These are phyloP conservation scores for Durio zibethinus DNA, from an alignment of 345 rosid species.

Conservation along the genomic window DNA sequence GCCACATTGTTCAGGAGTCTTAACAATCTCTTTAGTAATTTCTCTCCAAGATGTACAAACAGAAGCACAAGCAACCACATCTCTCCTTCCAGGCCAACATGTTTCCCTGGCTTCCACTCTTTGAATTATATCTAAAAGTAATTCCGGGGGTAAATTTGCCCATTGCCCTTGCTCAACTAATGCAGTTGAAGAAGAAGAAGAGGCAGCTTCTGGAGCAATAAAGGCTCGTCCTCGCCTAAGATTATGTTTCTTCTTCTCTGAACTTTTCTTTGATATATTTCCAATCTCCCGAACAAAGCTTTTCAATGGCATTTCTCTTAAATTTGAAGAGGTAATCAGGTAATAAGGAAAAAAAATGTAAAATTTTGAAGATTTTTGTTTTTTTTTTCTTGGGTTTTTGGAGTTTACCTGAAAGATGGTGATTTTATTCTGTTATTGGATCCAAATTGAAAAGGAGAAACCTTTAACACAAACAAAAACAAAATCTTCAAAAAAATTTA, in stretches of 20 bases:
- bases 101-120: constrained; percentile 52
- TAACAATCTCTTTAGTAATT: constrained; percentile 56
- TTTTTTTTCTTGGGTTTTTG: neutral
- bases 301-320: constrained; percentile 47
- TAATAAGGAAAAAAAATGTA: neutral
- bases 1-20: constrained; percentile 65
- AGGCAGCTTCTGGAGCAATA: constrained; percentile 61
- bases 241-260: constrained; percentile 21
- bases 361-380: neutral
- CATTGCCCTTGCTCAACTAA: constrained; percentile 45
- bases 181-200: constrained; percentile 16
- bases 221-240: constrained; percentile 52
- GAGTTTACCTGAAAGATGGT: neutral
- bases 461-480: neutral
- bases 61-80: constrained; percentile 79
- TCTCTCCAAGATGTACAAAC: constrained; percentile 88
- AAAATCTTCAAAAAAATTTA: neutral
- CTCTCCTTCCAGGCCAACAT: constrained; percentile 78
- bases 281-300: constrained; percentile 48
- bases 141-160: constrained; percentile 87
- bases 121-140: constrained; percentile 64
- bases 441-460: neutral
- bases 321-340: neutral
- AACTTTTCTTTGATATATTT: constrained; percentile 29
- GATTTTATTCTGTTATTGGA: neutral